Evolutionary conservation across 768 basidiomycete species (phyloP), one percentile per base, ranked within the genome.

Genomic region (Agrocybe pediades): DNA sequence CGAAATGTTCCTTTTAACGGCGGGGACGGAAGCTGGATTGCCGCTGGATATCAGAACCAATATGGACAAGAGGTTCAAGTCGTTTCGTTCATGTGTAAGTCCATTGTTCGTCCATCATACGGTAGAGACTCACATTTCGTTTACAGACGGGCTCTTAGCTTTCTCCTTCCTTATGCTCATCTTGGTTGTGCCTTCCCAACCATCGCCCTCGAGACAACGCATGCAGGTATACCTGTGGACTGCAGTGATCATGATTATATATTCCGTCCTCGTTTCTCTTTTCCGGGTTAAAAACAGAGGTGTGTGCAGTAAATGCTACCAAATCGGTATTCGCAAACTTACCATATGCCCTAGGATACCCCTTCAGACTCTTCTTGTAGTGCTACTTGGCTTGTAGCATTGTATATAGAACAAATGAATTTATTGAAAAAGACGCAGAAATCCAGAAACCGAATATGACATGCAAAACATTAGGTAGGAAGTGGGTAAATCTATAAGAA

Each of bases 11-110:
- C 93, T 2, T 93, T 83, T 65, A 75, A 74, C 20, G 84, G 83
- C 24, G 74, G 75, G 0, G 78, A 82, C 51, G 85, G 87, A 20
- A 74, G 80, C 45, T 95, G 93, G 89, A 88, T 99, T 62, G 90
- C 94, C 8, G 79, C 73, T 9, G 96, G 96, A 4, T 98, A 86
- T 73, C 87, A 88, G 67, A 93, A 86, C 62, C 95, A 97, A 70
- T 90, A 81, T 65, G 96, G 95, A 6, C 88, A 95, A 68, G 97
- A 99, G 74, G 90, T 89, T 16, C 89, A 93, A 60, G 89, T 97
- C 43, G 77, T 98, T 17, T 81, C 88, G 2, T 79, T 84, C 57
- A 82, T 95, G 23, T 98, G 97, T 98, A 64, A 60, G 94, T 83
- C 17, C 17, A 30, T 52, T 41, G 40, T 41, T 58, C 16, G 16